phyloP scores from a whole-genome alignment of 2,329 filamentous ascomycete species.

The Botrytis fabae region DNA sequence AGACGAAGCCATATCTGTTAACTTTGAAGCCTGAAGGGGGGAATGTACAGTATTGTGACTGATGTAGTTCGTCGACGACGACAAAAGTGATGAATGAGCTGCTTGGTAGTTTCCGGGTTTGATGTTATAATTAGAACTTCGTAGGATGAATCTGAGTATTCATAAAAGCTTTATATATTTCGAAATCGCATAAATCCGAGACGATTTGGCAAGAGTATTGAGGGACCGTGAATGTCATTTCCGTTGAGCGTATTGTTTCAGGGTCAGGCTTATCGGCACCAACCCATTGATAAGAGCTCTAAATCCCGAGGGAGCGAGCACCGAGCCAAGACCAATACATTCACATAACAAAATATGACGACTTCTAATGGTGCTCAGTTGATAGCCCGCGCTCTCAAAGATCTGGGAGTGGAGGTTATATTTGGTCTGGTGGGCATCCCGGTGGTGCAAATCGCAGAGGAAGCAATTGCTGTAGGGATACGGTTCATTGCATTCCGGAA shows the following conservation, averaged over 20 bases:
- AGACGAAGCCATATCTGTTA: constrained; percentile 38
- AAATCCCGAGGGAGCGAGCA: neutral
- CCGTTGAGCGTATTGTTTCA: constrained; percentile 13
- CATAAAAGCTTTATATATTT: constrained; percentile 9
- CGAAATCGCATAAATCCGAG: neutral
- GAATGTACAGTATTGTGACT: constrained; percentile 3
- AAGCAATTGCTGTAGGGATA: constrained; percentile 56
- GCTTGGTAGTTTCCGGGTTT: neutral
- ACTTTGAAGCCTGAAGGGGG: neutral
- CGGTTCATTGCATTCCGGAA: constrained; percentile 59
- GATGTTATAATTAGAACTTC: neutral
- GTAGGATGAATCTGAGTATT: neutral
- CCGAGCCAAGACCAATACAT: constrained; percentile 3
- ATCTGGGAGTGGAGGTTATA: constrained; percentile 38
- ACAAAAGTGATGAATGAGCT: neutral
- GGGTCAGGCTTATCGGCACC: constrained; percentile 18
- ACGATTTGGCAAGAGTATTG: neutral
- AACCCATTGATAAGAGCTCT: constrained; percentile 9
- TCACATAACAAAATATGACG: constrained; percentile 6
- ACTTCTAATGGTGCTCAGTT: constrained; percentile 32
- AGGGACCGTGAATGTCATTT: constrained; percentile 11
- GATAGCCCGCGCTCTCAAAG: constrained; percentile 35
- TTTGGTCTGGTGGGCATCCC: constrained; percentile 39
- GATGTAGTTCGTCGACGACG: neutral
- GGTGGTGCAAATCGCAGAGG: constrained; percentile 57